A percentile compares a stretch with the other conserved stretches of the same genome.
Conservation (phyloP, 768 basidiomycete genomes). For the Boletus vinaceobasis region DNA sequence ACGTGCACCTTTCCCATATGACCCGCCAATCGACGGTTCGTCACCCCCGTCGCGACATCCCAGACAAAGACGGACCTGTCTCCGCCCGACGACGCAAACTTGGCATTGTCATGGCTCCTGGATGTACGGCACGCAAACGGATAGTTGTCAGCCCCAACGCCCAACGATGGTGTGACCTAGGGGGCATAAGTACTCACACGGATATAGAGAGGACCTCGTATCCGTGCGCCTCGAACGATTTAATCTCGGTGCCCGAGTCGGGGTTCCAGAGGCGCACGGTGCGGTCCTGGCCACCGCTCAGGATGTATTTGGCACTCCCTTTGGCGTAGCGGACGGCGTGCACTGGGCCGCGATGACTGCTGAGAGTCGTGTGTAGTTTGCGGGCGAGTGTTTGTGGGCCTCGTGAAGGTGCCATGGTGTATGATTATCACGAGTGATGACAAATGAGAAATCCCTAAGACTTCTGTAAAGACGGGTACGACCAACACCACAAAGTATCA, state of each 20-base stretch:
- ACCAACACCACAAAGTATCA: not conserved
- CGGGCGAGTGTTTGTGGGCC: slow-evolving; percentile 54
- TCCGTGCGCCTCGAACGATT: slow-evolving; percentile 86
- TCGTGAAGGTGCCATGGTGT: slow-evolving; percentile 50
- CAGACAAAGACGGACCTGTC: slow-evolving; percentile 92
- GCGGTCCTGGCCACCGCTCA: slow-evolving; percentile 93
- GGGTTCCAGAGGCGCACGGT: slow-evolving; percentile 92
- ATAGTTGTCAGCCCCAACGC: not conserved
- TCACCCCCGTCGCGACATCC: slow-evolving; percentile 89
- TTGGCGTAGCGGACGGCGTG: slow-evolving; percentile 92
- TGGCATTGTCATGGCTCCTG: slow-evolving; percentile 90
- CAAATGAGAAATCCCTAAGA: not conserved
- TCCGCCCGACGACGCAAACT: slow-evolving; percentile 91
- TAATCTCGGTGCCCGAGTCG: slow-evolving; percentile 81
- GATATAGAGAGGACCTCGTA: slow-evolving; percentile 92
- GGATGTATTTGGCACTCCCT: slow-evolving; percentile 80
- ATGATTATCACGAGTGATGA: not conserved
- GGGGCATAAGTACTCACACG: slow-evolving; percentile 54
- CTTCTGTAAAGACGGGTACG: not conserved
- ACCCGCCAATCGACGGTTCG: slow-evolving; percentile 78
- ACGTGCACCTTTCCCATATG: slow-evolving; percentile 89
- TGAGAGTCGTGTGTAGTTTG: slow-evolving; percentile 58
- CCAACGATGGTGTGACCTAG: not conserved
- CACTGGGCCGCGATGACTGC: slow-evolving; percentile 76
- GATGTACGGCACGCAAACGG: not conserved